Conservation (phyloP, 1,284 basidiomycete species). For the Austroboletus novae-zelandiae region DNA sequence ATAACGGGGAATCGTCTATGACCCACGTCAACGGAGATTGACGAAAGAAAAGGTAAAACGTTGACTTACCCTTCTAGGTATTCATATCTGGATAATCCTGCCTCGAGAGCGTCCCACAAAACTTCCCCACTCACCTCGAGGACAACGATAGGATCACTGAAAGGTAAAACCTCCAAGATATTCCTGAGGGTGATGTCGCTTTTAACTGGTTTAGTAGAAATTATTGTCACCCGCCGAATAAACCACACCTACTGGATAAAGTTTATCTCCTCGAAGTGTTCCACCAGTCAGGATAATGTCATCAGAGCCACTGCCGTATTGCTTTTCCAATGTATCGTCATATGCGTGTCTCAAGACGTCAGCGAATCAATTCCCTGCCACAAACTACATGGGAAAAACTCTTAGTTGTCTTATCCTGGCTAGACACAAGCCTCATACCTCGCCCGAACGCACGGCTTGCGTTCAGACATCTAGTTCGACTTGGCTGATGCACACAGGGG, state of each 20-base stretch:
- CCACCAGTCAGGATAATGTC: conserved; percentile 83
- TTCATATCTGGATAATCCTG: conserved; percentile 53
- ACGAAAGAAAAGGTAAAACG: background rate
- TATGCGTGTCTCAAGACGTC: conserved; percentile 86
- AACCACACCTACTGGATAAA: conserved; percentile 72
- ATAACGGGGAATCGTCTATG: conserved; percentile 84
- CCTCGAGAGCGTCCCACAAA: conserved; percentile 83
- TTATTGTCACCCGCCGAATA: background rate
- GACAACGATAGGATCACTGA: conserved; percentile 84
- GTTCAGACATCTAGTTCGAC: conserved; percentile 69
- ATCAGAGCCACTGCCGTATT: conserved; percentile 66
- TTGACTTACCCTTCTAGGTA: conserved; percentile 83
- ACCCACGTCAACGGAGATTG: conserved; percentile 1
- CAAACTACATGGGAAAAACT: conserved; percentile 48
- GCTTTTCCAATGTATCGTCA: conserved; percentile 70
- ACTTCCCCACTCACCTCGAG: conserved; percentile 79
- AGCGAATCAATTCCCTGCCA: conserved; percentile 83
- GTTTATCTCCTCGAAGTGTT: conserved; percentile 82
- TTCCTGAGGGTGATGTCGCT: conserved; percentile 80
- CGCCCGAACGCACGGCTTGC: background rate
- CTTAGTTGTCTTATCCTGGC: too few relatives aligned
- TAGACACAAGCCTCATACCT: too few relatives aligned
- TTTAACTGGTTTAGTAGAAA: conserved; percentile 26
- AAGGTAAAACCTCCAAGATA: conserved; percentile 85
- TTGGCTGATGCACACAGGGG: conserved; percentile 70